Conservation (phyloP, 108 stramenopile species). For the Nannochloropsis granulata region DNA sequence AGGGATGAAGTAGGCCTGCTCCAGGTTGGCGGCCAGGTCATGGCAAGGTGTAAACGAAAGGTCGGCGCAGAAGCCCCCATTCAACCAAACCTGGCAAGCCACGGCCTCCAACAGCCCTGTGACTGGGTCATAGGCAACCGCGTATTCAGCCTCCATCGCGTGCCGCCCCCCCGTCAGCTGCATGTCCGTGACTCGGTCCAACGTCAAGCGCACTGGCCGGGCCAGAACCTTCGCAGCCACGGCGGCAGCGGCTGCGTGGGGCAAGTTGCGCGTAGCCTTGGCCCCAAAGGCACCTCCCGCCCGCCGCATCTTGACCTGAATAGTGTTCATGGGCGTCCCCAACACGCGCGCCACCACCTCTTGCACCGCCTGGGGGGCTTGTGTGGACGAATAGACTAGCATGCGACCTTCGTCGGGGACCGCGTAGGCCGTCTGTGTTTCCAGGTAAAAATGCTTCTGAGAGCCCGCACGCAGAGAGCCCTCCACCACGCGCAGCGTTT, state of each 20-base stretch:
- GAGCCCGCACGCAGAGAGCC: background rate
- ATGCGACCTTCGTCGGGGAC: slow-evolving; percentile 9
- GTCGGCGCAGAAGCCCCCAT: background rate
- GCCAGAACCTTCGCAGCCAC: background rate
- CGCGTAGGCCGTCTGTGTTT: slow-evolving; percentile 13
- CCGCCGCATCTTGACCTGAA: background rate
- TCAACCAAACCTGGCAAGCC: background rate
- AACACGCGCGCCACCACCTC: slow-evolving; percentile 1
- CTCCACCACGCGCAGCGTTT: background rate
- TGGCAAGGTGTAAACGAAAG: background rate
- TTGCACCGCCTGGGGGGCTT: background rate
- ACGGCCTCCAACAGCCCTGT: background rate
- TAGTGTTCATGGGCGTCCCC: background rate
- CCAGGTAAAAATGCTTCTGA: slow-evolving; percentile 33
- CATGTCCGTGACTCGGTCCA: slow-evolving; percentile 18
- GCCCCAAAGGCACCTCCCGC: slow-evolving; percentile 29
- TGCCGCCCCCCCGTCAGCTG: slow-evolving; percentile 13
- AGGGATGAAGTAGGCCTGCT: slow-evolving; percentile 10
- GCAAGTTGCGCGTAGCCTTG: slow-evolving; percentile 12
- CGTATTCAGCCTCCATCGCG: slow-evolving; percentile 18
- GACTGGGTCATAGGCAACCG: background rate
- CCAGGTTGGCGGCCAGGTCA: background rate
- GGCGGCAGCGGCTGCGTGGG: slow-evolving; percentile 9
- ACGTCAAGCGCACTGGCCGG: background rate
- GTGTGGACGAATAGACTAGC: background rate